Conservation (phyloP, 1,139 yeast species). For the Blastobotrys capitulatus region DNA sequence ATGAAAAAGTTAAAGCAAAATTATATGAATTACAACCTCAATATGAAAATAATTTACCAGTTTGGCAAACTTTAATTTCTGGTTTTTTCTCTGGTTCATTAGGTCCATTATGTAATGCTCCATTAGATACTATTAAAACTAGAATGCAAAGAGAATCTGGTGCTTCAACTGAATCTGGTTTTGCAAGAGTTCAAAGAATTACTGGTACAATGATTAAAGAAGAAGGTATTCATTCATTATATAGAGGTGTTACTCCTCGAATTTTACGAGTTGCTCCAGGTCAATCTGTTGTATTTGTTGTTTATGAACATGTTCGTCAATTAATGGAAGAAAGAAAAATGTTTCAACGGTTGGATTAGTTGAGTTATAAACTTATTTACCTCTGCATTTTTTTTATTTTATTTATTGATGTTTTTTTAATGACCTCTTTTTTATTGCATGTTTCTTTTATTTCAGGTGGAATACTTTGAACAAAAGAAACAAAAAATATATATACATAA, state of each 20-base stretch:
- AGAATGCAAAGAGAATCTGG: conserved; percentile 90
- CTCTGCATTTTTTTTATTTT: not conserved
- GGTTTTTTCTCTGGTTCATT: conserved; percentile 94
- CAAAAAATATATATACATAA: too few species aligned
- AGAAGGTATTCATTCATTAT: conserved; percentile 83
- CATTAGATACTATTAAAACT: conserved; percentile 94
- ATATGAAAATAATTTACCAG: conserved; percentile 58
- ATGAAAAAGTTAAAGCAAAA: conserved; percentile 72
- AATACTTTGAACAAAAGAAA: too few species aligned
- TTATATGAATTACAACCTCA: conserved; percentile 60
- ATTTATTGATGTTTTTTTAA: not conserved
- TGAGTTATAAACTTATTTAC: too few species aligned
- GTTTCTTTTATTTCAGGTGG: not conserved
- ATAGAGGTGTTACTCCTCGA: conserved; percentile 97
- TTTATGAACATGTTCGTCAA: conserved; percentile 82
- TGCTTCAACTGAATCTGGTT: conserved; percentile 59
- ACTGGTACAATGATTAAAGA: conserved; percentile 77
- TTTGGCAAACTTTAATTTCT: conserved; percentile 90
- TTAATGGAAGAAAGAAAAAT: conserved; percentile 50
- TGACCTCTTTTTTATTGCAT: not conserved
- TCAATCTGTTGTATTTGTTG: conserved; percentile 97
- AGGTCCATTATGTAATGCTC: conserved; percentile 97
- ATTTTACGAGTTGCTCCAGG: conserved; percentile 99
- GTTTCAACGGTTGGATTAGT: conserved; percentile 13
- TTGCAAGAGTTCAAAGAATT: conserved; percentile 73